Base-by-base conservation (phyloP, 106 monocot species). In the Dioscorea dumetorum region DNA sequence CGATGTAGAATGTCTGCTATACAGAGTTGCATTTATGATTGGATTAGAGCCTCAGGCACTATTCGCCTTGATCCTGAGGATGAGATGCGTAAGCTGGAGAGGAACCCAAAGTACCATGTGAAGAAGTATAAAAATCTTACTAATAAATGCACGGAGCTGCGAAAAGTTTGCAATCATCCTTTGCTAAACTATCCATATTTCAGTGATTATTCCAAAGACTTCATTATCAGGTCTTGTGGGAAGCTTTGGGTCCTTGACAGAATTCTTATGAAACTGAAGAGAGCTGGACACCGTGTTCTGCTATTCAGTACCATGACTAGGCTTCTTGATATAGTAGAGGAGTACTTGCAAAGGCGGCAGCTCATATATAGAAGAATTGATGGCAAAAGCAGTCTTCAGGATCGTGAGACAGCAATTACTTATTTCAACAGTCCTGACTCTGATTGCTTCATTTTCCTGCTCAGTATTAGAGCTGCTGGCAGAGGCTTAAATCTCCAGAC, bases 301-400 rank as follows among this genome's bases (percentile, higher is more conserved):
- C 86, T 97, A 21, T 97, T 97, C 57, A 97, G 97, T 64, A 97
- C 97, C 50, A 97, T 97, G 97, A 97, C 97, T 32, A 97, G 87
- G 63, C 92, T 97, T 71, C 77, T 97, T 23, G 97, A 97, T 76
- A 84, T 97, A 69, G 56, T 97, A 69, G 97, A 97, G 72, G 97
- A 97, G 67, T 97, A 97, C 66, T 77, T 97, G 69, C 92, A 97
- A 63, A 92, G 92, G 97, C 64, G 97, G 54, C 64, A 63, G 7
- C 92, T 97, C 33, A 68, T 84, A 0, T 97, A 97, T 71, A 79
- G 92, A 70, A 70, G 97, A 70, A 97, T 97, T 78, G 97, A 97
- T 84, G 97, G 97, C 22, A 89, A 92, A 61, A 97, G 92, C 8
- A 92, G 89, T 60, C 70, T 97, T 67, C 92, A 97, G 67, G 89